A percentile compares a stretch with the other conserved stretches of the same genome.
These are phyloP conservation scores for Penicillium alfredii DNA, from an alignment of 495 filamentous ascomycete genomes.

Conservation along the genomic window DNA sequence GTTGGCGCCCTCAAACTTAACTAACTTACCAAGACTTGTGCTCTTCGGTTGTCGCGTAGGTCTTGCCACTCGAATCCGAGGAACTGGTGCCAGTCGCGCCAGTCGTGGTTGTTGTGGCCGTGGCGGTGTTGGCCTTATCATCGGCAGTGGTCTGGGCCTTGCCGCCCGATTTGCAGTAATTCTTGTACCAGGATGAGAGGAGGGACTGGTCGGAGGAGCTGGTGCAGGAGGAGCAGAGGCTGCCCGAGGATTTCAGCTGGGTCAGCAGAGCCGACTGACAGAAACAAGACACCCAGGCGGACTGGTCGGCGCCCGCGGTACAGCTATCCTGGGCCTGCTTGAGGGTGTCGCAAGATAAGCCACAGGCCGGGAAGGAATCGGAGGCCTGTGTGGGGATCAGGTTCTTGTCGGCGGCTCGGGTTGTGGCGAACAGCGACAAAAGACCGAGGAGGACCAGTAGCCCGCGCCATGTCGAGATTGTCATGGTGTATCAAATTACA, in stretches of 20 bases:
- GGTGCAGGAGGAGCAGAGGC: conserved; percentile 28
- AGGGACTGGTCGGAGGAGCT: conserved; percentile 30
- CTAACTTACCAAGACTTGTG: conserved; percentile 25
- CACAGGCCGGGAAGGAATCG: conserved; percentile 45
- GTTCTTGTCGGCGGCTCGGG: conserved; percentile 16
- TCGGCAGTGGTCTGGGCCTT: conserved; percentile 7
- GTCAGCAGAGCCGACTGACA: conserved; percentile 44
- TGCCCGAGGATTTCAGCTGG: conserved; percentile 33
- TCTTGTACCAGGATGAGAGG: conserved; percentile 47
- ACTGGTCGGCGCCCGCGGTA: conserved; percentile 23
- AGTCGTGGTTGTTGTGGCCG: conserved; percentile 13
- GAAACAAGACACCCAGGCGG: conserved; percentile 49
- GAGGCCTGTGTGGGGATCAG: conserved; percentile 32
- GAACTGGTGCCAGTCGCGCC: conserved; percentile 3
- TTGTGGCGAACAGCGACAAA: not conserved
- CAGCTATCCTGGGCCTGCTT: conserved; percentile 41
- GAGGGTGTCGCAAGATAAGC: conserved; percentile 40
- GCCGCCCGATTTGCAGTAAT: conserved; percentile 33
- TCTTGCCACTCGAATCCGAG: no score
- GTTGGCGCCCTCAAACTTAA: no score
- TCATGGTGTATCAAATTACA: no score
- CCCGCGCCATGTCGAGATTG: no score
- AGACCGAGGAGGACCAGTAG: not conserved
- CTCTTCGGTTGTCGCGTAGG: conserved; percentile 5
- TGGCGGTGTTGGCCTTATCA: conserved; percentile 11